phyloP scores from a whole-genome alignment of 805 yeast genomes.

The Candida oleophila region DNA sequence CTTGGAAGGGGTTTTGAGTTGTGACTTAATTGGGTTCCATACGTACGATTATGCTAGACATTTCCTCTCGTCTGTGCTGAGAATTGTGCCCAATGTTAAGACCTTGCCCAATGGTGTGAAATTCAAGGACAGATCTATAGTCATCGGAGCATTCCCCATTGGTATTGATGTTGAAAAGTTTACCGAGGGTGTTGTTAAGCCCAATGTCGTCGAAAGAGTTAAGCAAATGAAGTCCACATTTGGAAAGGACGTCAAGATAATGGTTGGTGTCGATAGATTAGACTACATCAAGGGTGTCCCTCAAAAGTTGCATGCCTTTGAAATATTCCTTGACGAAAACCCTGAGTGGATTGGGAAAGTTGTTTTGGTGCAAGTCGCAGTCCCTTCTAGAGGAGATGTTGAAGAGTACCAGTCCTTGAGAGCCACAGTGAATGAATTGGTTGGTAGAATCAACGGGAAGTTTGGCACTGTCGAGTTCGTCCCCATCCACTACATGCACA shows the following conservation, averaged over 20 bases:
- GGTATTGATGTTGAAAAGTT: conserved; percentile 96
- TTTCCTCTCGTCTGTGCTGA: conserved; percentile 83
- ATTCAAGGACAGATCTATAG: conserved; percentile 70
- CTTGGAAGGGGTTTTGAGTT: conserved; percentile 84
- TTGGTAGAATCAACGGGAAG: conserved; percentile 93
- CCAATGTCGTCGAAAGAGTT: conserved; percentile 65
- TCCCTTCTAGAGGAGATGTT: conserved; percentile 96
- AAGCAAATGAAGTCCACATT: conserved; percentile 56
- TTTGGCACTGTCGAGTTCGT: conserved; percentile 97
- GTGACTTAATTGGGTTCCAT: conserved; percentile 96
- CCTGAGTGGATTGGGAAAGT: conserved; percentile 99
- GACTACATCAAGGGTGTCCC: conserved; percentile 99
- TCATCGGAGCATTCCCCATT: conserved; percentile 97
- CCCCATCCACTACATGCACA: conserved; percentile 96
- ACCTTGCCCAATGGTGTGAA: conserved; percentile 91
- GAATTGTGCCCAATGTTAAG: conserved; percentile 69
- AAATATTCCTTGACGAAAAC: conserved; percentile 84
- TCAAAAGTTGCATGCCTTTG: conserved; percentile 94
- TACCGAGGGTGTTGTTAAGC: conserved; percentile 68
- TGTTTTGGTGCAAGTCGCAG: conserved; percentile 93
- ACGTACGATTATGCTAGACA: conserved; percentile 99
- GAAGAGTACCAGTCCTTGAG: conserved; percentile 95
- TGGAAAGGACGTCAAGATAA: conserved; percentile 74
- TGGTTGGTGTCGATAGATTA: conserved; percentile 94
- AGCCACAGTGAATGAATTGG: conserved; percentile 92